phyloP scores from a whole-genome alignment of 306 rosid genomes.

The Lathyrus sativus region DNA sequence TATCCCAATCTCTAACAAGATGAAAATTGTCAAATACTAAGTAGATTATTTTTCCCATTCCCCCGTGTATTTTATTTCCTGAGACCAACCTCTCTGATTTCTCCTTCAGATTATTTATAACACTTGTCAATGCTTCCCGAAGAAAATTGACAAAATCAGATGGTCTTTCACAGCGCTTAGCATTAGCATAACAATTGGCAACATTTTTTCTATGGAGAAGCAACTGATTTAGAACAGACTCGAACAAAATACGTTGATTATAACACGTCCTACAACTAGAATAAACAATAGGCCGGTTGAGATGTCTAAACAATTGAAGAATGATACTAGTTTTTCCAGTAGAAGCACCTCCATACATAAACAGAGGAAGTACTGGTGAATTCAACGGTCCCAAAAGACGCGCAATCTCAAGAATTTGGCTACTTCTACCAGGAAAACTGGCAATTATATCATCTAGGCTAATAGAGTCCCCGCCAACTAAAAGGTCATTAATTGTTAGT shows the following conservation, averaged over 20 bases:
- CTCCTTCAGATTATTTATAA: slow-evolving; percentile 52
- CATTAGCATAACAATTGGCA: slow-evolving; percentile 66
- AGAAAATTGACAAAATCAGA: slow-evolving; percentile 79
- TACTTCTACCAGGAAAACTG: slow-evolving; percentile 67
- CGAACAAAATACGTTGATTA: slow-evolving; percentile 73
- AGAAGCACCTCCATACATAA: slow-evolving; percentile 77
- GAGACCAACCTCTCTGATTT: slow-evolving; percentile 46
- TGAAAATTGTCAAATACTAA: slow-evolving; percentile 83
- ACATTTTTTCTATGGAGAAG: slow-evolving; percentile 68
- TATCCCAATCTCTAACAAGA: slow-evolving; percentile 87
- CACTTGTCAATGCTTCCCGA: slow-evolving; percentile 68
- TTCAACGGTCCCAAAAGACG: slow-evolving; percentile 71
- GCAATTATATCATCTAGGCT: slow-evolving; percentile 62
- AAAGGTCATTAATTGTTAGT: slow-evolving; percentile 59
- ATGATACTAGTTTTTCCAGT: slow-evolving; percentile 79
- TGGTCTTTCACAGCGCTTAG: slow-evolving; percentile 78
- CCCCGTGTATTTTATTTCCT: slow-evolving; percentile 42
- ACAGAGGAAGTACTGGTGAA: slow-evolving; percentile 79
- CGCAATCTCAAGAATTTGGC: slow-evolving; percentile 67
- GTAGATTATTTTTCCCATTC: slow-evolving; percentile 75
- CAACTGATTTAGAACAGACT: slow-evolving; percentile 75
- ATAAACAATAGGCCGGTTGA: slow-evolving; percentile 79
- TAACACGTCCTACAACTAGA: slow-evolving; percentile 85
- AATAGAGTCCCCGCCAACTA: slow-evolving; percentile 70
- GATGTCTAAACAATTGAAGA: slow-evolving; percentile 70